phyloP scores from a whole-genome alignment of 345 rosid genomes.

The Viola odorata region DNA sequence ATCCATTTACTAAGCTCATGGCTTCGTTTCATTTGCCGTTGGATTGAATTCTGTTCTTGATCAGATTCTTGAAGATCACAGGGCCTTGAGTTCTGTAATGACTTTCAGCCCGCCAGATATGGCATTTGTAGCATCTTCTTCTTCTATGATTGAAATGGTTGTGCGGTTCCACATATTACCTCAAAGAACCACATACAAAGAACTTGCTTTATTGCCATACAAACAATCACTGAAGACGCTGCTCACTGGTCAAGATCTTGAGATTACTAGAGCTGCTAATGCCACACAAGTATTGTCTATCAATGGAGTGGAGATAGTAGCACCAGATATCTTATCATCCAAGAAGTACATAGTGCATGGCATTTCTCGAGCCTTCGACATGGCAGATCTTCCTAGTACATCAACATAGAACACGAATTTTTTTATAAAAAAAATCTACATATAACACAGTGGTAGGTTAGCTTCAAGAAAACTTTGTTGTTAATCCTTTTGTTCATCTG shows the following conservation, averaged over 20 bases:
- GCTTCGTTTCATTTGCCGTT: conserved; percentile 65
- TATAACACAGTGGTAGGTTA: neutral
- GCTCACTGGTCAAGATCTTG: conserved; percentile 37
- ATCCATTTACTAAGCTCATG: conserved; percentile 57
- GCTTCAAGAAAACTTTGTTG: neutral
- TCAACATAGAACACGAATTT: neutral
- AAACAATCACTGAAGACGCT: conserved; percentile 40
- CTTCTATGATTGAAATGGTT: conserved; percentile 43
- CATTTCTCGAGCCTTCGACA: conserved; percentile 40
- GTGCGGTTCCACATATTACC: conserved; percentile 54
- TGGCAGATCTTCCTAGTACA: conserved; percentile 18
- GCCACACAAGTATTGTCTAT: conserved; percentile 27
- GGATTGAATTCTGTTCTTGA: conserved; percentile 64
- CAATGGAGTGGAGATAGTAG: conserved; percentile 43
- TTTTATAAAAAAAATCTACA: too few species aligned
- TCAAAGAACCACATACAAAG: conserved; percentile 31
- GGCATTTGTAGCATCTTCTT: conserved; percentile 39
- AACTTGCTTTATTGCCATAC: conserved; percentile 43
- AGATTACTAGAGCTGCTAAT: conserved; percentile 25
- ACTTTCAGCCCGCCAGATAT: conserved; percentile 58
- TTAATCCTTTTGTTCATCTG: neutral
- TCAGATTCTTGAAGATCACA: conserved; percentile 40
- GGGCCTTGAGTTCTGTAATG: conserved; percentile 42
- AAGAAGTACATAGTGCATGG: conserved; percentile 50
- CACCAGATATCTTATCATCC: conserved; percentile 51